A percentile compares a stretch with the other conserved stretches of the same genome.
These are phyloP conservation scores for Microsporum ferrugineum DNA, from an alignment of 2,329 filamentous ascomycete species.

Conservation along the genomic window DNA sequence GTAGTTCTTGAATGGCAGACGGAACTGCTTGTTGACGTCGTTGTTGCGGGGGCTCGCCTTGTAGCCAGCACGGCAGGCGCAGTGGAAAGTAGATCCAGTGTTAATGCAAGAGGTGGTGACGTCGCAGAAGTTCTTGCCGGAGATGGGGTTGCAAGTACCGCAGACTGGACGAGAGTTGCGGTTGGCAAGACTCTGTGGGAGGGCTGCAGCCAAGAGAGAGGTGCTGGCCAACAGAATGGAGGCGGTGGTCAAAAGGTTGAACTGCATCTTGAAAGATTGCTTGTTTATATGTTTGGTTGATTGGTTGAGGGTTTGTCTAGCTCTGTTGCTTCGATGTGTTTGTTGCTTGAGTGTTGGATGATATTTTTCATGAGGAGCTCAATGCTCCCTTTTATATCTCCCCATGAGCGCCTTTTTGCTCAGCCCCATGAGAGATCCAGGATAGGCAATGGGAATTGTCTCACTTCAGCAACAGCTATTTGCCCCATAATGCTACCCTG, in stretches of 20 bases:
- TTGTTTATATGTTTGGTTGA: neutral
- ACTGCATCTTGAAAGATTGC: constrained; percentile 19
- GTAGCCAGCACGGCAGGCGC: constrained; percentile 33
- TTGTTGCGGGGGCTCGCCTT: constrained; percentile 26
- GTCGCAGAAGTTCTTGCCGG: constrained; percentile 32
- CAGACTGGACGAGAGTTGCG: constrained; percentile 19
- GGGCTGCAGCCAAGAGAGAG: constrained; percentile 16
- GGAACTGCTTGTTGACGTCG: constrained; percentile 27
- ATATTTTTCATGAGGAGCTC: neutral
- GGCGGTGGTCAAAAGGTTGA: constrained; percentile 19
- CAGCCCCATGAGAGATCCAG: neutral
- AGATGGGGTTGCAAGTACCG: constrained; percentile 31
- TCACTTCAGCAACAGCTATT: neutral
- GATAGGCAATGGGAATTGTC: neutral
- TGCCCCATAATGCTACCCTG: neutral
- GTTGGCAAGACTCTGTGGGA: constrained; percentile 3
- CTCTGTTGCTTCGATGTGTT: neutral
- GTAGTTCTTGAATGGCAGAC: constrained; percentile 28
- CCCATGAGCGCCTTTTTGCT: neutral
- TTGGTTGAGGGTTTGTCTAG: neutral
- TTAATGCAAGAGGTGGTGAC: constrained; percentile 37
- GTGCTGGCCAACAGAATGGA: constrained; percentile 17
- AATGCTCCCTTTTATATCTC: neutral
- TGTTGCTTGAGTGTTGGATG: neutral
- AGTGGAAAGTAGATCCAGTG: constrained; percentile 31